Conservation (phyloP, 2,329 filamentous ascomycete genomes). For the Harringtonia lauricola region DNA sequence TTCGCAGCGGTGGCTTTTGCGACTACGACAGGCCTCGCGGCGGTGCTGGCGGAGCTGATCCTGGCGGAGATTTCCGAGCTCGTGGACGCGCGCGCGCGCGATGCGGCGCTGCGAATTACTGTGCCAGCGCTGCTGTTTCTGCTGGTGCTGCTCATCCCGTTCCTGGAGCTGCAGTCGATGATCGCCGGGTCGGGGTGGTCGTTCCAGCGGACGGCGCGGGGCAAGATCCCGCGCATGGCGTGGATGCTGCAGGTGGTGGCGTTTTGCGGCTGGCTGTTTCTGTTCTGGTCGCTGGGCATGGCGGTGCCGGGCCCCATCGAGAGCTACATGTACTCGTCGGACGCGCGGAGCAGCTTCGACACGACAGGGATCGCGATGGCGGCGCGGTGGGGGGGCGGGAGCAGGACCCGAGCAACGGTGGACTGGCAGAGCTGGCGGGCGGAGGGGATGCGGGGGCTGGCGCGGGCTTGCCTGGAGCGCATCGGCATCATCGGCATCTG, state of each 20-base stretch:
- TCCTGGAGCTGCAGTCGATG: slow-evolving; percentile 64
- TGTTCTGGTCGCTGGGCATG: slow-evolving; percentile 67
- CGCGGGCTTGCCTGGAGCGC: slow-evolving; percentile 49
- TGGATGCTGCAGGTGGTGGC: slow-evolving; percentile 53
- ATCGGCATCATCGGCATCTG: slow-evolving; percentile 79
- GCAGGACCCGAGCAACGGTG: not conserved
- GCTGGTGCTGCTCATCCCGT: slow-evolving; percentile 64
- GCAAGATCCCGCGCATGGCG: slow-evolving; percentile 44
- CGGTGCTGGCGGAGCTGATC: slow-evolving; percentile 69
- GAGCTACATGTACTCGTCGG: slow-evolving; percentile 13
- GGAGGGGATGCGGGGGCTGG: slow-evolving; percentile 20
- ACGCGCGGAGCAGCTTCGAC: slow-evolving; percentile 19
- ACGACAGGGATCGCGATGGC: slow-evolving; percentile 19
- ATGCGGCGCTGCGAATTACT: slow-evolving; percentile 55
- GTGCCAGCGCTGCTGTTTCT: slow-evolving; percentile 61
- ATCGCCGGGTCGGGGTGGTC: slow-evolving; percentile 47
- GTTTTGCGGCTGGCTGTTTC: slow-evolving; percentile 57
- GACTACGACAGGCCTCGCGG: slow-evolving; percentile 63
- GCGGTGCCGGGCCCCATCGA: slow-evolving; percentile 30
- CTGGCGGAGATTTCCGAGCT: slow-evolving; percentile 75
- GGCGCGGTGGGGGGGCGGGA: slow-evolving; percentile 4
- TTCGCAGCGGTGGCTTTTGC: slow-evolving; percentile 59
- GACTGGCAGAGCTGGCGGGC: slow-evolving; percentile 2
- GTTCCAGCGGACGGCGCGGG: slow-evolving; percentile 46
- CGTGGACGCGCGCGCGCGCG: slow-evolving; percentile 55